Evolutionary conservation across 2,329 filamentous ascomycete species (phyloP), one percentile per base, ranked within the genome.

Genomic region (Apiospora pterosperma): DNA sequence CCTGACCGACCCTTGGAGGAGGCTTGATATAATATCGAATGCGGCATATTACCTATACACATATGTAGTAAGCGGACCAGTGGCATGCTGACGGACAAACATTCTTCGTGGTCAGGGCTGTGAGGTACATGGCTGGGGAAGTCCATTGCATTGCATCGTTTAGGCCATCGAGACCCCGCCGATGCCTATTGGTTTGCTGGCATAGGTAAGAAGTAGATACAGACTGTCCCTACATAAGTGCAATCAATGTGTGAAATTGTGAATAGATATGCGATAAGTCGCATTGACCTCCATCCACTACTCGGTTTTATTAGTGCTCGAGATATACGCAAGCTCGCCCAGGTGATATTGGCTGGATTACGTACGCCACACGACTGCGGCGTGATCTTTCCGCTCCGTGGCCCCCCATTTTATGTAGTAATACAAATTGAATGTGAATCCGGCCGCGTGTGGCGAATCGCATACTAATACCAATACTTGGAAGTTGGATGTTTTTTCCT

Each of bases 231-330:
- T n/a, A n/a, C n/a, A n/a, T n/a, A n/a, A n/a, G n/a, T n/a, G n/a
- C n/a, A n/a, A n/a, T n/a, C n/a, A n/a, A 31, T 31, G 31, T 31
- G 44, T 28, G 25, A 19, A 19, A 31, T n/a, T 31, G 44, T 55
- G 48, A n/a, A n/a, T n/a, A n/a, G n/a, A 55, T 55, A 55, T 55
- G n/a, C n/a, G 48, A 55, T 55, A 55, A 34, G 48, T 55, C 48
- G 48, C 48, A 55, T 12, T 55, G 28, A 12, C 48, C 38, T 5
- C 36, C 2, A 16, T n/a, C 48, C 44, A 52, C 25, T 19, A 8
- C 12, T 21, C 14, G 23, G 41, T 44, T 52, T 14, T 16, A 25
- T 48, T 55, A 34, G 48, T 34, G 48, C 48, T 10, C 34, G 48
- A 55, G 25, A 55, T 55, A 55, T 55, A 55, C 34, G 48, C 28